phyloP scores from a whole-genome alignment of 2,329 filamentous ascomycete genomes.

The Fusarium compactum region DNA sequence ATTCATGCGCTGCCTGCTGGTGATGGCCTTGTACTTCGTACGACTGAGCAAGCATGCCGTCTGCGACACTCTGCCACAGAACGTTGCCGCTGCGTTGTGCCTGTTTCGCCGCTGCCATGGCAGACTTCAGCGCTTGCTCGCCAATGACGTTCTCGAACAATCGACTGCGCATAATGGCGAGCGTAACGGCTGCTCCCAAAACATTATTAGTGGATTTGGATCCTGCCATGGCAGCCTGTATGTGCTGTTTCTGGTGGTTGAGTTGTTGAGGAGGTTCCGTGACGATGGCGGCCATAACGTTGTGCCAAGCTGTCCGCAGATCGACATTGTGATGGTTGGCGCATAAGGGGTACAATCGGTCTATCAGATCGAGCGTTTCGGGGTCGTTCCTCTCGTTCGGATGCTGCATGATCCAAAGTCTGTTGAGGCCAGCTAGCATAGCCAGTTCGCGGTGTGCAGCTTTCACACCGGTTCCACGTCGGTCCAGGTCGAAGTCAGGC shows the following conservation, averaged over 20 bases:
- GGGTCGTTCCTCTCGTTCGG: slow-evolving; percentile 67
- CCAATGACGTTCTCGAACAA: slow-evolving; percentile 88
- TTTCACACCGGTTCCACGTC: slow-evolving; percentile 54
- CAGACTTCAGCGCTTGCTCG: slow-evolving; percentile 82
- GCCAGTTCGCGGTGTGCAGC: slow-evolving; percentile 72
- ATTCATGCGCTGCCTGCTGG: slow-evolving; percentile 56
- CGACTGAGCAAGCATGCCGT: slow-evolving; percentile 81
- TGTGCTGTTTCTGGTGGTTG: slow-evolving; percentile 81
- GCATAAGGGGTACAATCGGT: slow-evolving; percentile 76
- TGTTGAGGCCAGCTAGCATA: slow-evolving; percentile 75
- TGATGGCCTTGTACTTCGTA: slow-evolving; percentile 77
- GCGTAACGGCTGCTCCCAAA: slow-evolving; percentile 83
- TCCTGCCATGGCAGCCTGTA: slow-evolving; percentile 77
- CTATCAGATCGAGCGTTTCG: slow-evolving; percentile 70
- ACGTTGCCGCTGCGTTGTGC: slow-evolving; percentile 77
- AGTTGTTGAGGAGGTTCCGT: slow-evolving; percentile 74
- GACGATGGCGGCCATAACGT: slow-evolving; percentile 76
- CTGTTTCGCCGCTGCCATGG: slow-evolving; percentile 75
- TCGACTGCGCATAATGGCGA: slow-evolving; percentile 85
- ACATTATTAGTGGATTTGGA: slow-evolving; percentile 78
- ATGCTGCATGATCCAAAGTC: slow-evolving; percentile 78
- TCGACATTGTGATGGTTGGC: slow-evolving; percentile 77
- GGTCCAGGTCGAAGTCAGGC: slow-evolving; percentile 63
- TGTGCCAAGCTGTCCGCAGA: slow-evolving; percentile 80
- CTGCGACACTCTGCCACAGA: slow-evolving; percentile 83